phyloP scores from a whole-genome alignment of 805 yeast genomes.

The Kluyveromyces siamensis region DNA sequence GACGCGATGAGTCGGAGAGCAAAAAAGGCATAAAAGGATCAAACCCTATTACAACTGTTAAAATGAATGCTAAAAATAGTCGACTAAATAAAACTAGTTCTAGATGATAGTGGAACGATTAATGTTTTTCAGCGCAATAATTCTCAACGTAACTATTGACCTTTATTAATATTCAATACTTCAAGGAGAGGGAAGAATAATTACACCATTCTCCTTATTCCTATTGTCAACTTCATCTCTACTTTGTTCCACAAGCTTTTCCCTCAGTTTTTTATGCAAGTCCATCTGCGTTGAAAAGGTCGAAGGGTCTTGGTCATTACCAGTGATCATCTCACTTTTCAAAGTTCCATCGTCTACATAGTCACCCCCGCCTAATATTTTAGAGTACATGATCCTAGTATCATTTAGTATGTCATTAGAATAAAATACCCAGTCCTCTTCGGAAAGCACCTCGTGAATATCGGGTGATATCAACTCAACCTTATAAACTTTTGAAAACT shows the following conservation, averaged over 20 bases:
- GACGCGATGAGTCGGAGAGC: slow-evolving; percentile 29
- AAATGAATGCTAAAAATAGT: background rate
- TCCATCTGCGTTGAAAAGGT: slow-evolving; percentile 21
- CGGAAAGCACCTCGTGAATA: slow-evolving; percentile 16
- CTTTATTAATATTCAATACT: background rate
- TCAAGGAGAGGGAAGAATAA: slow-evolving; percentile 11
- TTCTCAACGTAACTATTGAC: no score
- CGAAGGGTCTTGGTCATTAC: slow-evolving; percentile 1
- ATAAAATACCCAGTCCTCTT: slow-evolving; percentile 21
- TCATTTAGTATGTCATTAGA: slow-evolving; percentile 23
- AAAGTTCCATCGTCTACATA: slow-evolving; percentile 21
- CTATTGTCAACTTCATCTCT: slow-evolving; percentile 20
- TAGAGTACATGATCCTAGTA: slow-evolving; percentile 29
- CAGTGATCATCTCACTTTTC: background rate
- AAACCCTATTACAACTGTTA: background rate
- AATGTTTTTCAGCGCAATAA: background rate
- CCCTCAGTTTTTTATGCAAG: slow-evolving; percentile 21
- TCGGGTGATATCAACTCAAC: slow-evolving; percentile 26
- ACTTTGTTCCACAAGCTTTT: slow-evolving; percentile 18
- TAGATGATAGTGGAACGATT: no score
- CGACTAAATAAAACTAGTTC: background rate
- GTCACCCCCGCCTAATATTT: slow-evolving; percentile 29
- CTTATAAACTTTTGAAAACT: slow-evolving; percentile 46
- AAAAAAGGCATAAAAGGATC: background rate
- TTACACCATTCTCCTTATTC: slow-evolving; percentile 26